Conservation (phyloP, 495 filamentous ascomycete genomes). For the Annulohypoxylon nitens region DNA sequence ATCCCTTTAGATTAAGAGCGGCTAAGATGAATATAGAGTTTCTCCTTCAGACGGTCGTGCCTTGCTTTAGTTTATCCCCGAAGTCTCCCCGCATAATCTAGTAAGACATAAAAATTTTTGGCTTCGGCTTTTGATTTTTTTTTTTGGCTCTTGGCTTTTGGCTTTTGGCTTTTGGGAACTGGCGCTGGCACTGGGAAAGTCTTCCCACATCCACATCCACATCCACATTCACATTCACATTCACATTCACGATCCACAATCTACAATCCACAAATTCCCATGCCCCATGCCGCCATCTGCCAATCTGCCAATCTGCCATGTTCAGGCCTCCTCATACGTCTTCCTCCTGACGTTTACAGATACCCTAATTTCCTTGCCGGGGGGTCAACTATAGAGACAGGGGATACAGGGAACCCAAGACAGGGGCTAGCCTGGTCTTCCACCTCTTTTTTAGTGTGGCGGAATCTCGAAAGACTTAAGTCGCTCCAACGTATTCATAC, state of each 20-base stretch:
- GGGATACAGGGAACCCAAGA: conserved; percentile 41
- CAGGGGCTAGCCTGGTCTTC: conserved; percentile 37
- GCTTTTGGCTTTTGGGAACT: too few relatives aligned
- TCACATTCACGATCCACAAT: too few relatives aligned
- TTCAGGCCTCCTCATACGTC: conserved; percentile 25
- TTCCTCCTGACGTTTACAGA: conserved; percentile 26
- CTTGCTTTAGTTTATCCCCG: conserved; percentile 36
- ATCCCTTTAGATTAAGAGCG: conserved; percentile 10
- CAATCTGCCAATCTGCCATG: background rate
- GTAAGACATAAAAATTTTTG: conserved; percentile 24
- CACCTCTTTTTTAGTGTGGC: conserved; percentile 35
- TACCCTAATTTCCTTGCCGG: conserved; percentile 25
- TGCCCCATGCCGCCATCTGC: too few relatives aligned
- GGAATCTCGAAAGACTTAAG: conserved; percentile 34
- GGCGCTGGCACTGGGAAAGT: too few relatives aligned
- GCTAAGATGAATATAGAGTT: conserved; percentile 6
- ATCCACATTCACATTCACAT: too few relatives aligned
- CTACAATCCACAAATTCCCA: too few relatives aligned
- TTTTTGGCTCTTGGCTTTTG: too few relatives aligned
- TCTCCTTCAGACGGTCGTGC: conserved; percentile 36
- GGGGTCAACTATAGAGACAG: conserved; percentile 19
- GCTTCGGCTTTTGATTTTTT: background rate
- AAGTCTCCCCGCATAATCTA: conserved; percentile 29
- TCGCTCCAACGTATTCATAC: conserved; percentile 22
- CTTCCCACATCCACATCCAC: background rate